Evolutionary conservation across 345 rosid species (phyloP), one percentile per base, ranked within the genome.

Genomic region (Aquilaria yunnanensis): DNA sequence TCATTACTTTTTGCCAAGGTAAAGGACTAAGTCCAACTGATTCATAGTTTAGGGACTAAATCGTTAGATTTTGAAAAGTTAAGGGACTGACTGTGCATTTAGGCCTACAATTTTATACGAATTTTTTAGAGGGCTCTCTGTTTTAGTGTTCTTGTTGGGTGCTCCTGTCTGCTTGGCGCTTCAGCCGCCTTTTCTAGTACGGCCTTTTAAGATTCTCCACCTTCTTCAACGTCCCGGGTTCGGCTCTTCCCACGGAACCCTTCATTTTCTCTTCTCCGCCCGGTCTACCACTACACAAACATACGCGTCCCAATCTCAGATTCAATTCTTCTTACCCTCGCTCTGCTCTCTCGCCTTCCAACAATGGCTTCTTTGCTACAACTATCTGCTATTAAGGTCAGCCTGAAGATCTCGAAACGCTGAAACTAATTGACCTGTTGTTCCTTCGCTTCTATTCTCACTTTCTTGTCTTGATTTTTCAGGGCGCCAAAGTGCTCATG

Each of bases 401-500:
- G 68, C 58, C 37, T 43, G 54, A 52, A 23, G 23, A 23, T 23
- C 23, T 23, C 58, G 58, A 33, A 7, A 29, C 33, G 12, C 54
- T 0, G 8, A 32, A 37, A 45, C 2, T 0, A 6, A 12, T 48
- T 54, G 30, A 1, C 12, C 10, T 51, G 9, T 29, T 41, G 29
- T 47, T 52, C 7, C 16, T 32, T 14, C 41, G 6, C 46, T 59
- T 47, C 16, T 60, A 33, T 33, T 51, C 50, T 54, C 3, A 48
- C 34, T 50, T 32, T 59, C 65, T 52, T n/a, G 57, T 23, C 63
- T 14, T 6, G 7, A 48, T 67, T 29, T 29, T 30, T 62, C 64
- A 91, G 99, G 87, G 78, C 63, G 93, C 99, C 75, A 95, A 87
- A 83, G 96, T 95, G 70, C 93, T 95, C 32, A 85, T 95, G 98